Evolutionary conservation across 2,329 filamentous ascomycete species (phyloP), one percentile per base, ranked within the genome.

Genomic region (Aspergillus sp.): DNA sequence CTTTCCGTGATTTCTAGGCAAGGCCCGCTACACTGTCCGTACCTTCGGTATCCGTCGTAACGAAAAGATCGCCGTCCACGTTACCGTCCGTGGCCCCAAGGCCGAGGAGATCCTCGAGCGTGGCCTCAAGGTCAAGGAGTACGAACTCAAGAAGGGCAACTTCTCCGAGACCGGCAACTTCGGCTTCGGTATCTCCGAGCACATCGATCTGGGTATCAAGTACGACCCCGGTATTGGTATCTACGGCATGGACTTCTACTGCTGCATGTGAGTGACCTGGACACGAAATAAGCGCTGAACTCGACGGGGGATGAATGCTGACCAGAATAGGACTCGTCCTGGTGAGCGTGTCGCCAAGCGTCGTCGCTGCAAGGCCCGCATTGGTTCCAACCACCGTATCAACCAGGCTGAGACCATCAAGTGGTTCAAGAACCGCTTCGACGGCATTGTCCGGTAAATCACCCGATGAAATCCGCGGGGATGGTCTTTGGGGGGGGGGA

Each of bases 41-140:
- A 97, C 93, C 76, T 99, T 99, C 81, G 94, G 94, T 88, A 99
- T 99, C 86, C 93, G 94, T 79, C 93, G 94, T 91, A 99, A 99
- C 89, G 94, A 99, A 80, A 97, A 96, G 89, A 99, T 99, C 75
- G 83, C 94, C 66, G 94, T 99, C 68, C 94, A 99, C 84, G 94
- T 99, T 76, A 99, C 94, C 75, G 92, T 99, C 82, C 94, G 94
- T 77, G 94, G 94, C 75, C 92, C 94, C 80, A 96, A 90, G 88
- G 94, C 94, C 61, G 94, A 99, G 86, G 94, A 99, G 82, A 99
- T 99, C 74, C 88, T 99, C 75, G 94, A 99, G 90, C 93, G 94
- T 86, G 94, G 94, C 77, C 89, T 99, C 77, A 99, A 99, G 88
- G 94, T 99, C 87, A 99, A 99, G 91, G 94, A 99, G 83, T 99